Evolutionary conservation across 768 basidiomycete genomes (phyloP), one percentile per base, ranked within the genome.

Genomic region (Gymnopilus junonius): DNA sequence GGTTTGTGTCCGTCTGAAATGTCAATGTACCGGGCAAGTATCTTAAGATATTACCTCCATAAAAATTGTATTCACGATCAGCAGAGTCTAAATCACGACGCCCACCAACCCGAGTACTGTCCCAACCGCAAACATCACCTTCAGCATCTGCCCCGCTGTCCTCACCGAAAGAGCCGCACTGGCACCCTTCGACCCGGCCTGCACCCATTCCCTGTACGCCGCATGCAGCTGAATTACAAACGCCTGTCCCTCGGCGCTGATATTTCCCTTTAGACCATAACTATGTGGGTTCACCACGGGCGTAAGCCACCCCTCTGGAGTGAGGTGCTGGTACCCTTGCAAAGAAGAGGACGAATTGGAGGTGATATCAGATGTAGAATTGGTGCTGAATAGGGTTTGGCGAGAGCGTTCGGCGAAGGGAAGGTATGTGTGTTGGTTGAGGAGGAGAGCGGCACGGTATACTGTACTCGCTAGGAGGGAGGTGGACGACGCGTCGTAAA

Each of bases 211-310:
- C 45, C 82, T 78, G 81, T 87, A 92, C 4, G 91, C 90, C 0
- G 91, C 84, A 61, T 93, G 81, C 75, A 95, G 80, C 69, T 88
- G 81, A 5, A 95, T 73, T 11, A 91, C 85, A 73, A 96, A 96
- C 7, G 90, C 91, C 76, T 95, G 83, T 0, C 82, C 88, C 73
- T 96, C 94, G 1, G 94, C 85, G 62, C 90, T 91, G 20, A 85
- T 21, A 0, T 74, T 61, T 0, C 90, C 89, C 62, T 83, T 61
- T 1, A 64, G 11, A 0, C 78, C 76, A 68, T 81, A 88, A 1
- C 78, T 71, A 57, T 89, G 72, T 0, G 94, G 94, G 69, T 96
- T 80, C 3, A 91, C 91, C 17, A 94, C 92, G 5, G 91, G 91
- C 5, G 77, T 79, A 25, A 94, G 75, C 87, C 89, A 91, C 2